Percentiles rank a stretch among this genome's conserved stretches.
phyloP scores from a whole-genome alignment of 1,139 yeast genomes.

The Yamadazyma taylorii region DNA sequence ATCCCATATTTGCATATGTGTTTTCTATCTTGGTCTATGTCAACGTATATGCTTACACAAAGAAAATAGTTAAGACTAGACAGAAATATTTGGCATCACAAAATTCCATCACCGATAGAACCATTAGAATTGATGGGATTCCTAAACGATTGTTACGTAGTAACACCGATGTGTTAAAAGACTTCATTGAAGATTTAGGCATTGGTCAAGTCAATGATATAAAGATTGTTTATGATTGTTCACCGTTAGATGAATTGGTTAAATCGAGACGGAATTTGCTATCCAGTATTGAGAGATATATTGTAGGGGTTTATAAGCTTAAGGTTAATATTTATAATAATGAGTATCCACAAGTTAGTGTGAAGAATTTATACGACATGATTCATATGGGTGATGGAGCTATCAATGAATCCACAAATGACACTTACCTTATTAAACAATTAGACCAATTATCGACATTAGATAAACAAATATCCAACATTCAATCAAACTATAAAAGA shows the following conservation, averaged over 20 bases:
- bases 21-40: slow-evolving; percentile 72
- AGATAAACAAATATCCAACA: slow-evolving; percentile 29
- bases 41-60: slow-evolving; percentile 66
- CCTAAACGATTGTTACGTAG: slow-evolving; percentile 46
- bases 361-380: slow-evolving; percentile 16
- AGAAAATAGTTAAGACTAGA: slow-evolving; percentile 68
- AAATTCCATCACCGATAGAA: slow-evolving; percentile 88
- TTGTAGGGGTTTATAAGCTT: slow-evolving; percentile 47
- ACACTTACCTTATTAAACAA: slow-evolving; percentile 12
- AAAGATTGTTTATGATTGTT: slow-evolving; percentile 57
- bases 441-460: slow-evolving; percentile 24
- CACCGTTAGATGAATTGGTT: slow-evolving; percentile 45
- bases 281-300: slow-evolving; percentile 42
- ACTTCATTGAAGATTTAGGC: slow-evolving; percentile 59
- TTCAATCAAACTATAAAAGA: slow-evolving; percentile 29
- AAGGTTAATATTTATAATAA: slow-evolving; percentile 41
- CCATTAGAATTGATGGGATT: slow-evolving; percentile 87
- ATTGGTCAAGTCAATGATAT: slow-evolving; percentile 61
- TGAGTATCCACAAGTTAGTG: slow-evolving; percentile 31
- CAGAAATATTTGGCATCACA: slow-evolving; percentile 86
- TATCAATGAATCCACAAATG: slow-evolving; percentile 12
- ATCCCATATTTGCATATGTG: slow-evolving; percentile 81
- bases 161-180: slow-evolving; percentile 41
- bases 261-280: slow-evolving; percentile 33
- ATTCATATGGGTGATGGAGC: not conserved